Percentiles rank a stretch among this genome's conserved stretches.
Evolutionary conservation across 73 alveolate genomes (phyloP).

Genomic region (Durusdinium trenchii): DNA sequence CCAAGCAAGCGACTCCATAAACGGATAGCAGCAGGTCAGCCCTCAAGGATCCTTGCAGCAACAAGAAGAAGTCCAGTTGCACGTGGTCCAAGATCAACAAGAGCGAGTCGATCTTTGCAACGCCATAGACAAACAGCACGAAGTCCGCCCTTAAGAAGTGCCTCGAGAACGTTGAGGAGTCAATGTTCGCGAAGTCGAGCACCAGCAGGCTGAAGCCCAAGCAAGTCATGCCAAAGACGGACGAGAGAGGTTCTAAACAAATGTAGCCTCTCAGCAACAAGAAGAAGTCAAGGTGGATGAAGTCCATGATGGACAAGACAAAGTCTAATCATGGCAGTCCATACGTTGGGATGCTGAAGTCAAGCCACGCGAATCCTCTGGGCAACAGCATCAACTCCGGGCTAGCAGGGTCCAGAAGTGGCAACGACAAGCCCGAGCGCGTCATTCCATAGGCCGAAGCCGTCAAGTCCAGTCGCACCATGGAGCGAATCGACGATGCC

Average conservation of each 20-base stretch:
- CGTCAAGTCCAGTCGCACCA: not conserved
- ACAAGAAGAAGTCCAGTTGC: not conserved
- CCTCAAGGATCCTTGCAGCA: conserved; percentile 5
- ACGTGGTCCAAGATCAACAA: conserved; percentile 25
- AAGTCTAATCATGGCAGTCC: conserved; percentile 21
- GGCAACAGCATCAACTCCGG: not conserved
- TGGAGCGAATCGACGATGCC: not conserved
- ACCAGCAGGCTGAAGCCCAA: conserved; percentile 5
- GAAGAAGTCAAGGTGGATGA: conserved; percentile 30
- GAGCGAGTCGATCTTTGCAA: not conserved
- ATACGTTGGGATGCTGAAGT: not conserved
- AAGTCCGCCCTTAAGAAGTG: conserved; percentile 13
- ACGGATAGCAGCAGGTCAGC: not conserved
- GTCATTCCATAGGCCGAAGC: conserved; percentile 52
- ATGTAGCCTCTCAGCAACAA: conserved; percentile 15
- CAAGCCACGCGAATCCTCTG: conserved; percentile 1
- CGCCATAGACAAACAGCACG: conserved; percentile 7
- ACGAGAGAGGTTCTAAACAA: not conserved
- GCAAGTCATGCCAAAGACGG: conserved; percentile 37
- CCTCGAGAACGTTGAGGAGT: not conserved
- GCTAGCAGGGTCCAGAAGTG: conserved; percentile 19
- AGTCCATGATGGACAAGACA: not conserved
- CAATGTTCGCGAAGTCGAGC: conserved; percentile 42
- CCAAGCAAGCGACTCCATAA: conserved; percentile 70
- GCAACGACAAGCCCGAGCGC: not conserved